These are phyloP conservation scores for Quercus agrifolia DNA, from an alignment of 306 rosid genomes.

Conservation along the genomic window DNA sequence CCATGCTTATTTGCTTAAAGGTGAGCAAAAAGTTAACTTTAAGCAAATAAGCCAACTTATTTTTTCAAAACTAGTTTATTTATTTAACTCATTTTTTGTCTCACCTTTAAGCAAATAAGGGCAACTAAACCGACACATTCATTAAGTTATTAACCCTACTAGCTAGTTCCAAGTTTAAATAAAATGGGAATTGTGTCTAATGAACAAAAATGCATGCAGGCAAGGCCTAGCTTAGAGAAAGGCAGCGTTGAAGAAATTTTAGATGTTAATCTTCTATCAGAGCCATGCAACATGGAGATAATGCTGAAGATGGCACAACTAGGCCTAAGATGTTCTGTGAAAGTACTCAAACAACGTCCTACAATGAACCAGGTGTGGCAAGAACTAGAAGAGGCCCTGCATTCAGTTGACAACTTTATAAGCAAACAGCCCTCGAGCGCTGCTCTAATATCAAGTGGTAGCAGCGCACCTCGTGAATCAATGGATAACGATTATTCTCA, in stretches of 20 bases:
- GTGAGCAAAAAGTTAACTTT: too few species aligned
- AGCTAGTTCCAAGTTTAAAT: too few species aligned
- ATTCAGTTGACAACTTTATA: conserved; percentile 32
- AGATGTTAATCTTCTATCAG: conserved; percentile 62
- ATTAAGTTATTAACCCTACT: not conserved
- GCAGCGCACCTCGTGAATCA: conserved; percentile 5
- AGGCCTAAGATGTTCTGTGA: conserved; percentile 61
- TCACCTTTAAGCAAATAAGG: too few species aligned
- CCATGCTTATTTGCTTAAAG: too few species aligned
- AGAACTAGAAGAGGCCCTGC: conserved; percentile 60
- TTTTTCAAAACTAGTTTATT: too few species aligned
- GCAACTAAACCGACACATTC: not conserved
- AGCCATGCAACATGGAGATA: conserved; percentile 62
- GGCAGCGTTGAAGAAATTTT: conserved; percentile 62
- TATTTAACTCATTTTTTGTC: too few species aligned
- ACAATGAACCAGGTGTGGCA: conserved; percentile 67
- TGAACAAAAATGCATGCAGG: conserved; percentile 48
- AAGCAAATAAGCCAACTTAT: too few species aligned
- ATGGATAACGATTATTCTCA: conserved; percentile 44
- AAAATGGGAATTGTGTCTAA: not conserved
- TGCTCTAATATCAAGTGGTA: conserved; percentile 2
- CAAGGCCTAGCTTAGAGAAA: conserved; percentile 69
- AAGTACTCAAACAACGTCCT: conserved; percentile 64
- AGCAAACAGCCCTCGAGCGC: conserved; percentile 26
- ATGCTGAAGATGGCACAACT: conserved; percentile 75